Conservation (phyloP, 1,139 yeast genomes). For the Yamadazyma blattariae region DNA sequence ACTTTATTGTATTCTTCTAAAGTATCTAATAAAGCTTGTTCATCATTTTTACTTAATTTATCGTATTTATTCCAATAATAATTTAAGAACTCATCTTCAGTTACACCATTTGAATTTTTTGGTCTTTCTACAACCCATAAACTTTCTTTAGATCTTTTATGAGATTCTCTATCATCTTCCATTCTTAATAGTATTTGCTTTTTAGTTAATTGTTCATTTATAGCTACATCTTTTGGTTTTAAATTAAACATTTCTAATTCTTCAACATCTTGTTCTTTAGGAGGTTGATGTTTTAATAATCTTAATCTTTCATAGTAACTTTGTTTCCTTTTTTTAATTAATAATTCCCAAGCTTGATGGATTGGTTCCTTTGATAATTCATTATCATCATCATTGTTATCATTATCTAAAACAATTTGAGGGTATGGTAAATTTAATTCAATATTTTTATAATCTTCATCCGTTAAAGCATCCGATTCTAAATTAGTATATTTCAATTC, state of each 20-base stretch:
- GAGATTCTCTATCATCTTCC: constrained; percentile 86
- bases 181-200: constrained; percentile 68
- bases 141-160: constrained; percentile 72
- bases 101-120: constrained; percentile 30
- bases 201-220: constrained; percentile 32
- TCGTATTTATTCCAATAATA: constrained; percentile 55
- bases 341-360: constrained; percentile 45
- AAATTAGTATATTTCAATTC: constrained; percentile 25
- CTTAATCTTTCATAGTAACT: constrained; percentile 49
- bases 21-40: constrained; percentile 36
- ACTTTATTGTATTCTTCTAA: constrained; percentile 55
- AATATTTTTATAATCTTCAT: constrained; percentile 33
- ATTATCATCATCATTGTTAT: constrained; percentile 10
- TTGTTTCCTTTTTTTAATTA: constrained; percentile 46
- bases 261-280: constrained; percentile 21
- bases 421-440: constrained; percentile 34
- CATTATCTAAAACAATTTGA: constrained; percentile 20
- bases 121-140: constrained; percentile 67
- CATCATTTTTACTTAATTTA: constrained; percentile 46
- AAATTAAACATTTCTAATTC: constrained; percentile 32
- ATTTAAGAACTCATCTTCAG: constrained; percentile 56
- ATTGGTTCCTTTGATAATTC: constrained; percentile 27
- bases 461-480: constrained; percentile 24
- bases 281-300: constrained; percentile 27
- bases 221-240: constrained; percentile 22